These are phyloP conservation scores for Russula lepida DNA, from an alignment of 768 basidiomycete genomes.

Conservation along the genomic window DNA sequence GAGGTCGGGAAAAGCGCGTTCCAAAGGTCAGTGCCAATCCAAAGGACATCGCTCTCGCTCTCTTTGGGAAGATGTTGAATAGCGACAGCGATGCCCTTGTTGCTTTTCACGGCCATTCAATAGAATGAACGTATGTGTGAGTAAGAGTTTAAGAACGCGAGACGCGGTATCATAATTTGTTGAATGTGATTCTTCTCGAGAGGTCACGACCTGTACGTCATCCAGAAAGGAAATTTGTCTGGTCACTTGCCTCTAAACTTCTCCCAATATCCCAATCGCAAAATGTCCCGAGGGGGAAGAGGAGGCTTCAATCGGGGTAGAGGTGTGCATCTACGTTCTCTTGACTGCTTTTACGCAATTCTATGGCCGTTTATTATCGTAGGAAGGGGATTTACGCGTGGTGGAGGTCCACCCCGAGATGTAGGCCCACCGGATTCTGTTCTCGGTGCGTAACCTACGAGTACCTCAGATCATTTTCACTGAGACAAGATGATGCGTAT, in stretches of 20 bases:
- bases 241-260: background rate
- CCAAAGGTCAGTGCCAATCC: constrained; percentile 10
- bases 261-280: background rate
- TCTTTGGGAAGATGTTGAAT: background rate
- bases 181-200: background rate
- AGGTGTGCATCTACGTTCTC: constrained; percentile 26
- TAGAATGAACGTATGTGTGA: background rate
- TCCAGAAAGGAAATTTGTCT: constrained; percentile 5
- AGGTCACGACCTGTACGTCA: constrained; percentile 1
- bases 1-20: background rate
- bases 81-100: background rate
- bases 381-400: constrained; percentile 59
- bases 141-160: background rate
- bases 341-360: background rate
- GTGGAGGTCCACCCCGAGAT: constrained; percentile 58
- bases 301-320: constrained; percentile 41
- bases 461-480: background rate
- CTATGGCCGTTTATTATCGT: constrained; percentile 11
- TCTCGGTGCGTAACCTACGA: constrained; percentile 43
- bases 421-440: constrained; percentile 73
- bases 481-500: constrained; percentile 11
- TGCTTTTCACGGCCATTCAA: constrained; percentile 1
- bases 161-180: background rate
- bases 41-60: background rate
- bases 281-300: constrained; percentile 45